phyloP scores from a whole-genome alignment of 352 stramenopile species.

The Globisporangium alternatum region DNA sequence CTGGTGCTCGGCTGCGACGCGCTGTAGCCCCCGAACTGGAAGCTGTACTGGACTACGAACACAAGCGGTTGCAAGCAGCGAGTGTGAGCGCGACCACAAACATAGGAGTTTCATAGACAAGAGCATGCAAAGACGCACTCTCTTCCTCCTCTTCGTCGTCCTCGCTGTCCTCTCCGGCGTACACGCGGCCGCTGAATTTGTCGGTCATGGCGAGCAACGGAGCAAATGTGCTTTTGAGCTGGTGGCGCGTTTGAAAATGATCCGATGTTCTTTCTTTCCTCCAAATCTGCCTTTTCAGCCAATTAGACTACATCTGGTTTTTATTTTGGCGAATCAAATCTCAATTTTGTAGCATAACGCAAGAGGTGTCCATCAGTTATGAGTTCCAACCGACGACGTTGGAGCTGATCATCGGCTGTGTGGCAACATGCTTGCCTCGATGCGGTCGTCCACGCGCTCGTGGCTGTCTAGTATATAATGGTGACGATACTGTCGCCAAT shows the following conservation, averaged over 20 bases:
- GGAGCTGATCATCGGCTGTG: not conserved
- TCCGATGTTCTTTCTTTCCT: not conserved
- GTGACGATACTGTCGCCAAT: not conserved
- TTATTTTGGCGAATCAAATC: too few species aligned
- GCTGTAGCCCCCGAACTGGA: conserved; percentile 43
- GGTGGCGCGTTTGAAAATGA: not conserved
- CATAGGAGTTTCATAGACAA: not conserved
- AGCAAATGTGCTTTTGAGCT: conserved; percentile 1
- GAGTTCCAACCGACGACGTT: not conserved
- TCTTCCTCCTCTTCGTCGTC: conserved; percentile 68
- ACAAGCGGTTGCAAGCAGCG: not conserved
- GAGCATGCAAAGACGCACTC: conserved; percentile 12
- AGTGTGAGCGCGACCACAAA: not conserved
- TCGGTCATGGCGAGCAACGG: conserved; percentile 35
- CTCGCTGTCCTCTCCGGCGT: conserved; percentile 78
- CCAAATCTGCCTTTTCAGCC: not conserved
- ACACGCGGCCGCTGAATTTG: conserved; percentile 60
- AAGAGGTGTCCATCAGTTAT: too few species aligned
- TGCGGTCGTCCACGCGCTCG: not conserved
- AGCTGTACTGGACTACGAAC: conserved; percentile 39
- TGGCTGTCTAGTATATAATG: not conserved
- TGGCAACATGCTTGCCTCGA: not conserved
- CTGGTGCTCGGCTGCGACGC: conserved; percentile 18
- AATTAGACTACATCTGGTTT: not conserved
- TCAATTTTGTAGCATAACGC: too few species aligned